phyloP scores from a whole-genome alignment of 2,329 filamentous ascomycete species.

The Tolypocladium cylindrosporum region DNA sequence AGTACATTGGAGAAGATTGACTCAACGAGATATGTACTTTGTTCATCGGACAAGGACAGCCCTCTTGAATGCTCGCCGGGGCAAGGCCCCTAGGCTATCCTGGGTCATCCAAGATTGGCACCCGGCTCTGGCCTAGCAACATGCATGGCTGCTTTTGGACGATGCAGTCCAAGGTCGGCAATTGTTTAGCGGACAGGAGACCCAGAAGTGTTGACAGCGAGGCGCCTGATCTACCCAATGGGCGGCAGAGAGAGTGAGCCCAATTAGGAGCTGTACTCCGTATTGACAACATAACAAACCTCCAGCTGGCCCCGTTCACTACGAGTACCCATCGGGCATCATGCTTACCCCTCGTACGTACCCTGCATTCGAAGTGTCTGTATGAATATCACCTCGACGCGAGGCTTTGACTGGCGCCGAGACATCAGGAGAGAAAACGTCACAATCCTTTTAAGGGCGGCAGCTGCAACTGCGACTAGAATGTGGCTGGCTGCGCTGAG shows the following conservation, averaged over 20 bases:
- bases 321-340: background rate
- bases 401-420: background rate
- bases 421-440: background rate
- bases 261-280: background rate
- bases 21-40: no score
- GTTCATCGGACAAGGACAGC: no score
- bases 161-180: background rate
- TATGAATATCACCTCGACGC: background rate
- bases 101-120: background rate
- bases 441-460: background rate
- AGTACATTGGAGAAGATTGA: background rate
- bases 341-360: background rate
- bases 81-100: background rate
- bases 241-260: background rate
- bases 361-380: background rate
- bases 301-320: background rate
- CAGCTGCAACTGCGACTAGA: background rate
- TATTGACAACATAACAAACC: background rate
- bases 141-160: background rate
- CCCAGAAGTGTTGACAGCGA: background rate
- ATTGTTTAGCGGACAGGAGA: background rate
- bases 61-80: no score
- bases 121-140: background rate
- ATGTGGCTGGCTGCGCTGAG: background rate
- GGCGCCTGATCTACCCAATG: background rate